Base-by-base conservation (phyloP, 331 rosid genomes). In the Acacia pycnantha region DNA sequence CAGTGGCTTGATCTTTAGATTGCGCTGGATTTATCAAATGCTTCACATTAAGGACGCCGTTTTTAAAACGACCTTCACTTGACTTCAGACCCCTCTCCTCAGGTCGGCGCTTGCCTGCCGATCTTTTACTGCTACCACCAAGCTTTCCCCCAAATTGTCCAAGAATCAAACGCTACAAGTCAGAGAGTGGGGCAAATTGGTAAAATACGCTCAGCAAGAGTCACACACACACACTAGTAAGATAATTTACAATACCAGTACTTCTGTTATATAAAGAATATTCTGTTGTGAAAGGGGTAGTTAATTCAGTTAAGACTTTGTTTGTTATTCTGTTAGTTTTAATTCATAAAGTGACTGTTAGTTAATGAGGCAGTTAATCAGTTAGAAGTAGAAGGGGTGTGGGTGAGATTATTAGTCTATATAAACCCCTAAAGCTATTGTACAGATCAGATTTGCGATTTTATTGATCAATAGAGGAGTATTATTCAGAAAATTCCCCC, bases 41-140 rank as follows among this genome's bases (percentile, higher is more conserved):
- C 84, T 89, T 88, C 80, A 94, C 98, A 77, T 91, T 85, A 22
- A 94, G 95, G 61, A 88, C 85, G 24, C 98, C 98, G 41, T 94
- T 91, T 85, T 66, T 92, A 84, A 94, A 92, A 44, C 80, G 83
- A 77, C 97, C 97, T 91, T 92, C 97, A 54, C 86, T 86, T 31
- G 89, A 51, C 82, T 81, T 91, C 73, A 94, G 76, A 80, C 87
- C 92, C 74, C 88, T 84, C 65, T 91, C 85, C 86, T 87, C 92
- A 4, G 90, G 88, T 85, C 88, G 89, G 73, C 85, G 90, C 80
- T 83, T 94, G 81, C 84, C 89, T 18, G 11, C 77, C 4, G 88
- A 59, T 82, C 77, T 90, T 80, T 88, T 90, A 71, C 80, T 80
- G 82, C 85, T 87, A 43, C 86, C 76, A 8, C 86, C 82, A 22